A percentile compares a stretch with the other conserved stretches of the same genome.
These are phyloP conservation scores for Penicillium alfredii DNA, from an alignment of 495 filamentous ascomycete species.

Conservation along the genomic window DNA sequence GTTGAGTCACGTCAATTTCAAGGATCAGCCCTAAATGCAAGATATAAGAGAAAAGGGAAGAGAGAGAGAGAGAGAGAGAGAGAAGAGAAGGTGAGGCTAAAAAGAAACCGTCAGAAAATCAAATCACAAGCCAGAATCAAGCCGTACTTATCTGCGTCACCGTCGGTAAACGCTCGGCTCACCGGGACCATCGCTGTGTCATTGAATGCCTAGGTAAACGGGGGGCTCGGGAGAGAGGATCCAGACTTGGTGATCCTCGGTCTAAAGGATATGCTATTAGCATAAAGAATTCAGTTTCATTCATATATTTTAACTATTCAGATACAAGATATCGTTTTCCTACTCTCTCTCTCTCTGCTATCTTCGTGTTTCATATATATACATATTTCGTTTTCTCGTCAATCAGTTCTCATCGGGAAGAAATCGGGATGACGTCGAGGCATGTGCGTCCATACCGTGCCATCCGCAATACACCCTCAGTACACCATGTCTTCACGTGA, in stretches of 20 bases:
- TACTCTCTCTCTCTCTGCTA: too few species aligned
- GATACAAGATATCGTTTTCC: not conserved
- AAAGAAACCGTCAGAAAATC: slow-evolving; percentile 12
- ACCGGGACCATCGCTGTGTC: slow-evolving; percentile 30
- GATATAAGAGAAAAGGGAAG: slow-evolving; percentile 6
- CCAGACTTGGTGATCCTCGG: slow-evolving; percentile 37
- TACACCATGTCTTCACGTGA: too few species aligned
- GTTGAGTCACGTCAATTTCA: too few species aligned
- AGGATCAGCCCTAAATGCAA: too few species aligned
- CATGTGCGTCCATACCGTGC: too few species aligned
- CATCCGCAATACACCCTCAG: too few species aligned
- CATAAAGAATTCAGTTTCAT: too few species aligned
- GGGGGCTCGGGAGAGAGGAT: slow-evolving; percentile 40
- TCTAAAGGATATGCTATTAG: slow-evolving; percentile 28
- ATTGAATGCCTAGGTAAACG: slow-evolving; percentile 17
- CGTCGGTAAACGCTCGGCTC: slow-evolving; percentile 45
- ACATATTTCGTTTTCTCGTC: too few species aligned
- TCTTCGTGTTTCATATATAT: too few species aligned
- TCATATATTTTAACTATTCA: not conserved
- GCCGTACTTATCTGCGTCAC: slow-evolving; percentile 29
- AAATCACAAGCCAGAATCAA: slow-evolving; percentile 34
- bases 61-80: slow-evolving; percentile 4
- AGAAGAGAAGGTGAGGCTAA: slow-evolving; percentile 1
- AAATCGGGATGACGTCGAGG: too few species aligned
- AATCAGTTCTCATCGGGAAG: too few species aligned